Evolutionary conservation across 257 asterid genomes (phyloP).

Genomic region (Solanum arcanum): DNA sequence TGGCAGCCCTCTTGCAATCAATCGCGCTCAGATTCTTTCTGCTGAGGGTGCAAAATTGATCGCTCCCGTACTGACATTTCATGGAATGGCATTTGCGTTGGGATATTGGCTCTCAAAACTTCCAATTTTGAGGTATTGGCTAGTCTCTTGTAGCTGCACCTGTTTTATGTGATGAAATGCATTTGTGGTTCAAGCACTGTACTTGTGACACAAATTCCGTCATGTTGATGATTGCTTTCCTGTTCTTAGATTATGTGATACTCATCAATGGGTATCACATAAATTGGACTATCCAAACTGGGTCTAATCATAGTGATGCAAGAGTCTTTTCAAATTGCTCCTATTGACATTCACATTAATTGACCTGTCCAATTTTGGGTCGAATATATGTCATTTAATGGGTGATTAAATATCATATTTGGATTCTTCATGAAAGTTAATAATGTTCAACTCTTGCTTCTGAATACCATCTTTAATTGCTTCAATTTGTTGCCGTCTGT

Average conservation of each 20-base stretch:
- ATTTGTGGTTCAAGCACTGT: background rate
- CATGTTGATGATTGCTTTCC: background rate
- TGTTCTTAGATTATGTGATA: background rate
- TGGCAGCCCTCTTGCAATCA: constrained; percentile 96
- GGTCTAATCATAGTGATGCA: background rate
- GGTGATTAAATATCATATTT: background rate
- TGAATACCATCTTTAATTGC: background rate
- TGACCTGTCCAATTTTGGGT: background rate
- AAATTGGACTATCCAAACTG: background rate
- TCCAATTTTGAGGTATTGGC: constrained; percentile 54
- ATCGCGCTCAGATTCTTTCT: constrained; percentile 75
- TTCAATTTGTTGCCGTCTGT: background rate
- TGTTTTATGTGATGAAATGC: background rate
- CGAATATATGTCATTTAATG: background rate
- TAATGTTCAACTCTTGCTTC: background rate
- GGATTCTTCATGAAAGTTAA: background rate
- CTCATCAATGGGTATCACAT: background rate
- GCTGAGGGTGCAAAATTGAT: constrained; percentile 68
- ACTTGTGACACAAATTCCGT: background rate
- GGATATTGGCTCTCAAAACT: constrained; percentile 86
- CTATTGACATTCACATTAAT: background rate
- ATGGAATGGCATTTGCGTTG: constrained; percentile 64
- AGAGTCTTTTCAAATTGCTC: background rate
- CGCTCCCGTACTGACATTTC: constrained; percentile 74
- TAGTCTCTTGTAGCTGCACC: background rate